These are phyloP conservation scores for Aegilops umbellulata DNA, from an alignment of 176 grass and related monocot species.

Conservation along the genomic window DNA sequence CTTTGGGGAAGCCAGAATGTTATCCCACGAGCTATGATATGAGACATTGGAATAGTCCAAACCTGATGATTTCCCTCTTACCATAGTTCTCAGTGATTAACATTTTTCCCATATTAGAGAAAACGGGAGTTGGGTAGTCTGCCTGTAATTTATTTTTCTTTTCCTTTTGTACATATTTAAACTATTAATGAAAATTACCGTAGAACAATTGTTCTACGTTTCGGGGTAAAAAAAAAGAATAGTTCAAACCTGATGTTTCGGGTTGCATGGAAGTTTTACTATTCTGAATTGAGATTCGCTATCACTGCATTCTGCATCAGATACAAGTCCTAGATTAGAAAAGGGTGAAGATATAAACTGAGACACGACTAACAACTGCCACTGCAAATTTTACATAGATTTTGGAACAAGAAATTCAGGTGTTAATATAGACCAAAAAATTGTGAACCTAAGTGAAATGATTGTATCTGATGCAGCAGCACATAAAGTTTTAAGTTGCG, in stretches of 20 bases:
- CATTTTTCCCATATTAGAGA: too few relatives aligned
- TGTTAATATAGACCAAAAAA: slow-evolving; percentile 1
- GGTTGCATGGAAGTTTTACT: slow-evolving; percentile 60
- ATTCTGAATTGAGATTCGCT: slow-evolving; percentile 54
- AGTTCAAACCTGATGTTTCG: slow-evolving; percentile 51
- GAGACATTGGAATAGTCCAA: not conserved
- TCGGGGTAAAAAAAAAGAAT: too few relatives aligned
- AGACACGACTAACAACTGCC: not conserved
- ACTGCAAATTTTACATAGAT: not conserved
- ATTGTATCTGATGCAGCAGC: not conserved
- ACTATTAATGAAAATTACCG: too few relatives aligned
- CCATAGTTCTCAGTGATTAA: too few relatives aligned
- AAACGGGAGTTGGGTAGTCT: too few relatives aligned
- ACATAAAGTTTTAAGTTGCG: not conserved
- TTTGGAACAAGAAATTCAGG: not conserved
- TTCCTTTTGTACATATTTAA: too few relatives aligned
- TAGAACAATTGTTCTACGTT: too few relatives aligned
- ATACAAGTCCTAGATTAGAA: slow-evolving; percentile 5
- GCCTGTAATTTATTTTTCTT: too few relatives aligned
- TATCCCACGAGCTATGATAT: not conserved
- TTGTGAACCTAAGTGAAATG: not conserved
- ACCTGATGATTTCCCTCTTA: slow-evolving; percentile 32
- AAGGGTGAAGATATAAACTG: not conserved
- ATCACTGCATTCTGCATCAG: slow-evolving; percentile 74
- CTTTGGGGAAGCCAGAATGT: not conserved